Evolutionary conservation across 805 yeast genomes (phyloP), one percentile per base, ranked within the genome.

Genomic region (Candida silvatica): DNA sequence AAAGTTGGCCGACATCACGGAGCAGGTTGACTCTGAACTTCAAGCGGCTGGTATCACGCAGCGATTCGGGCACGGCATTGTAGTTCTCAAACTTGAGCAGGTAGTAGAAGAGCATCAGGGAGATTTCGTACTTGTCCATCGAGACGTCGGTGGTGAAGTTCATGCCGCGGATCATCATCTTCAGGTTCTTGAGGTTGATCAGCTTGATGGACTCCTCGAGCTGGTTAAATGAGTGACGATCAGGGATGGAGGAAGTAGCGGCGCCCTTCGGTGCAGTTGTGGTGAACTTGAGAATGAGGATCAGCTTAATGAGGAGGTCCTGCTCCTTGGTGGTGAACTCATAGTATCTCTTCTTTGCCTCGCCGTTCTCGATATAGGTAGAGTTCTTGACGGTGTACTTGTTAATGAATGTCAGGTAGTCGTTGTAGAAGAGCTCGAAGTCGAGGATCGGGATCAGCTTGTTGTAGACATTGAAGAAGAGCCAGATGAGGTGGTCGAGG

Each of bases 401-500:
- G 46, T 64, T 64, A 45, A 63, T 61, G 31, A 73, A 60, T 32
- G 69, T 71, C 44, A 72, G 64, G 23, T 73, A 73, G 34, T 66
- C 64, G 44, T 65, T 66, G 66, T 71, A 72, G 42, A 73, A 72
- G 25, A 61, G 54, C 31, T 66, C 69, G 43, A 68, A 71, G 44
- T 72, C 78, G 41, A 73, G 63, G 6, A 73, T 66, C 4, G 79
- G 79, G 18, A 73, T 62, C 39, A 73, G 62, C 17, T 67, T 64
- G 52, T 73, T 73, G 48, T 68, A 69, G 48, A 70, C 67, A 39
- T 70, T 56, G 45, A 73, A 73, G 47, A 61, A 73, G 27, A 69
- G 62, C 45, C 59, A 56, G 17, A 73, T 61, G 36, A 69, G 64
- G 39, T 61, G 62, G 45, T 73, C 80, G 20, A 59, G 41, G 36